Evolutionary conservation across 2,329 filamentous ascomycete genomes (phyloP), one percentile per base, ranked within the genome.

Genomic region (Cytospora paraplurivora): DNA sequence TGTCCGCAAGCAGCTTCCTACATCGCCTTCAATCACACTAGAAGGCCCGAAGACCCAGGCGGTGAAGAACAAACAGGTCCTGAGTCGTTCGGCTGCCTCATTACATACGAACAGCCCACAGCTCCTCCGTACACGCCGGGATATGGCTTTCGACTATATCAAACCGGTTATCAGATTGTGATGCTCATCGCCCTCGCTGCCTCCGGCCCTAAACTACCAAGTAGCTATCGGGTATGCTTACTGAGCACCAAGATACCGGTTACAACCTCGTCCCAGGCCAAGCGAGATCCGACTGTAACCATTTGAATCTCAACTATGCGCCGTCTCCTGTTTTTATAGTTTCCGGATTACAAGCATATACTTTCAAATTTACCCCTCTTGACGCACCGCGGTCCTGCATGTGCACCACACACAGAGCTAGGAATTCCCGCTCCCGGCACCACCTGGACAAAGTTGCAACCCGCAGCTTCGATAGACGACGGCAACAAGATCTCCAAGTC

Each of bases 41-140:
- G 1, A 19, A 44, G 41, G 5, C 17, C 41, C 27, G 27, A 27
- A 27, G 27, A 27, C 27, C 69, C 71, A 73, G 72, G 73, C 73
- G 73, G 73, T 75, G 72, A 74, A 69, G 66, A 54, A 35, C 51
- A 49, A 69, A 19, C 41, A 72, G 72, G 72, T 71, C 72, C 70
- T 65, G 68, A 75, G 73, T 72, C 73, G 73, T 75, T 75, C 75
- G 73, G 73, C 69, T 71, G 67, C 56, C 57, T 68, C 64, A 27
- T 68, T 67, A 71, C 71, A 70, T 67, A 41, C 12, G 62, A 57
- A 47, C n/a, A 19, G 33, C 59, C 41, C 55, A 64, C 58, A 56
- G 38, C 56, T 59, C 12, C 34, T 33, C 56, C 54, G 54, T 58
- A 56, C 60, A 62, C 38, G 44, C 62, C 50, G 62, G 59, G 62